A percentile compares a stretch with the other conserved stretches of the same genome.
These are phyloP conservation scores for Violaceomyces palustris DNA, from an alignment of 1,284 basidiomycete genomes.

Conservation along the genomic window DNA sequence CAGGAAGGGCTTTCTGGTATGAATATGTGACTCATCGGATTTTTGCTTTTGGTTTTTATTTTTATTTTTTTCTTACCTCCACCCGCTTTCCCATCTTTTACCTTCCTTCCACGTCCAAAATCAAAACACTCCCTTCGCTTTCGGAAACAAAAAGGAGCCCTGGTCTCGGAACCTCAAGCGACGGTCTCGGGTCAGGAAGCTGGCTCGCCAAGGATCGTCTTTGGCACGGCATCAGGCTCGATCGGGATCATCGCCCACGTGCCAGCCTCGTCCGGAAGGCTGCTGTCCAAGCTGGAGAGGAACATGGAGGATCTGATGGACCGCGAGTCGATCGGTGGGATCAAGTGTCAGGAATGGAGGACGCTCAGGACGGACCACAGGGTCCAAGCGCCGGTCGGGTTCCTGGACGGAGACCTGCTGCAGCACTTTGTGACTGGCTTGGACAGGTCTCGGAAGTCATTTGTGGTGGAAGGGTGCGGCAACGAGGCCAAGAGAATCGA, in stretches of 20 bases:
- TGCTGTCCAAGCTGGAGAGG: slow-evolving; percentile 31
- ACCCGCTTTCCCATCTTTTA: too few species aligned
- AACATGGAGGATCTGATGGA: slow-evolving; percentile 25
- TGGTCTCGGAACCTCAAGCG: too few species aligned
- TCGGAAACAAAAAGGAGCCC: too few species aligned
- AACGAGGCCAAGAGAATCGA: background rate
- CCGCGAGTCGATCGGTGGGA: slow-evolving; percentile 16
- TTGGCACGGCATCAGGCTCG: slow-evolving; percentile 41
- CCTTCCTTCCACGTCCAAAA: too few species aligned
- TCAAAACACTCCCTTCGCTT: too few species aligned
- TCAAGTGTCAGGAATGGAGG: slow-evolving; percentile 37
- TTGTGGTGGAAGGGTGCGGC: slow-evolving; percentile 7
- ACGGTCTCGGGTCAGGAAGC: too few species aligned
- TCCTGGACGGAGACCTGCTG: slow-evolving; percentile 44
- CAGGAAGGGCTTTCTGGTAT: background rate
- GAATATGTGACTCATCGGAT: too few species aligned
- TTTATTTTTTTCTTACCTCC: too few species aligned
- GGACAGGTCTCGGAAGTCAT: slow-evolving; percentile 6
- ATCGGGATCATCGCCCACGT: slow-evolving; percentile 35
- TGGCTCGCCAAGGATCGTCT: slow-evolving; percentile 11
- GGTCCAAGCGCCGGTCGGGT: slow-evolving; percentile 22
- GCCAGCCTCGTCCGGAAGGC: slow-evolving; percentile 5
- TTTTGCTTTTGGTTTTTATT: too few species aligned
- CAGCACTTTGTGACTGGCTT: slow-evolving; percentile 20
- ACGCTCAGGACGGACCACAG: slow-evolving; percentile 49